These are phyloP conservation scores for Catunica adiposa DNA, from an alignment of 2,329 filamentous ascomycete species.

Conservation along the genomic window DNA sequence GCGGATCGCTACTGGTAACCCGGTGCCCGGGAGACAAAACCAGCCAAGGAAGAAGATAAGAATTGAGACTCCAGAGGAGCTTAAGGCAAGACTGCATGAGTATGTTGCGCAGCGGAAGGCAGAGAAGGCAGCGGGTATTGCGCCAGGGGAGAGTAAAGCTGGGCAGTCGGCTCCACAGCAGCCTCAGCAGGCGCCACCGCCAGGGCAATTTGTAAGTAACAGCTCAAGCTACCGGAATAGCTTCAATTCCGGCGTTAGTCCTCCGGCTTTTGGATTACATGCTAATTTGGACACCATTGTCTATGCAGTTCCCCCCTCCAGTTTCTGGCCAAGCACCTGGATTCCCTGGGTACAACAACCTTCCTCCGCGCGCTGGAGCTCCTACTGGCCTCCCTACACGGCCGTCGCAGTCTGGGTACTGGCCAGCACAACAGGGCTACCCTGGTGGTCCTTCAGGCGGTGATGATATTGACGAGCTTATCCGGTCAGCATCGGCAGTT, in stretches of 20 bases:
- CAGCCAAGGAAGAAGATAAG: conserved; percentile 55
- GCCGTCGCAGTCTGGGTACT: conserved; percentile 18
- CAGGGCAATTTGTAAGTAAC: conserved; percentile 11
- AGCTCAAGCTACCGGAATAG: background rate
- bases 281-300: too few relatives aligned
- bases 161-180: background rate
- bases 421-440: conserved; percentile 1
- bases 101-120: conserved; percentile 54
- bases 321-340: conserved; percentile 17
- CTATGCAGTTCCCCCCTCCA: conserved; percentile 16
- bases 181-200: conserved; percentile 2
- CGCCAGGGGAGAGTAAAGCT: background rate
- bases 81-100: conserved; percentile 66
- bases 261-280: too few relatives aligned
- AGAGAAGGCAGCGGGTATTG: conserved; percentile 30
- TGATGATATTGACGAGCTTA: conserved; percentile 49
- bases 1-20: conserved; percentile 68
- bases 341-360: conserved; percentile 15
- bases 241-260: background rate
- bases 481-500: conserved; percentile 32
- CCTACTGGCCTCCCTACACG: conserved; percentile 30
- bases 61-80: conserved; percentile 57
- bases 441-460: conserved; percentile 20
- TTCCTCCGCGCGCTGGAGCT: conserved; percentile 30
- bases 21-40: conserved; percentile 46